Evolutionary conservation across 2,329 filamentous ascomycete genomes (phyloP), one percentile per base, ranked within the genome.

Genomic region (Leptosphaerulina australis): DNA sequence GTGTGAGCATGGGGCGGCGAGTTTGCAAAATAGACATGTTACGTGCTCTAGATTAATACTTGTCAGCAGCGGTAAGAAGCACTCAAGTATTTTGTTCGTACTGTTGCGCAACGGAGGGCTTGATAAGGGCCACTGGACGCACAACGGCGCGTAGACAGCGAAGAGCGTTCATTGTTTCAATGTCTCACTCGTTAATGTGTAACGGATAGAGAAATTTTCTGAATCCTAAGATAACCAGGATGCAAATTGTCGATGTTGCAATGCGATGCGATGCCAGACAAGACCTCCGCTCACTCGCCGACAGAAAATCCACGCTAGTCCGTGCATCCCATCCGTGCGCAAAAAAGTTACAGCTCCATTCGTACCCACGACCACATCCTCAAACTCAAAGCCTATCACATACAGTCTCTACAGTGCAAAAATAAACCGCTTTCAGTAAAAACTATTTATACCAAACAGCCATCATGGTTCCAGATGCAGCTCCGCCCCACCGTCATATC

Each of bases 401-500:
- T n/a, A n/a, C n/a, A n/a, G n/a, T n/a, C n/a, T n/a, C n/a, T n/a
- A n/a, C n/a, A n/a, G n/a, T n/a, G n/a, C n/a, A n/a, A n/a, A n/a
- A n/a, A n/a, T n/a, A n/a, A n/a, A n/a, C n/a, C n/a, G n/a, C n/a
- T n/a, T n/a, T n/a, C n/a, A n/a, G n/a, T n/a, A n/a, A n/a, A n/a
- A n/a, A n/a, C n/a, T n/a, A n/a, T n/a, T n/a, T n/a, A n/a, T n/a
- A n/a, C n/a, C 25, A 21, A n/a, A 11, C 34, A 18, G 22, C 37
- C 24, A 53, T 14, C 51, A 75, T 74, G 72, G 50, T 53, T 11
- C 57, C 64, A 39, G 63, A 71, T 54, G 57, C 68, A 14, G 70
- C 70, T 50, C 74, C 75, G 10, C 75, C 75, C 7, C 58, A 66
- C 45, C 66, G 67, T 37, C 67, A 71, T 55, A 45, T 73, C 39